Evolutionary conservation across 2,329 filamentous ascomycete species (phyloP), one percentile per base, ranked within the genome.

Genomic region (Onygena corvina): DNA sequence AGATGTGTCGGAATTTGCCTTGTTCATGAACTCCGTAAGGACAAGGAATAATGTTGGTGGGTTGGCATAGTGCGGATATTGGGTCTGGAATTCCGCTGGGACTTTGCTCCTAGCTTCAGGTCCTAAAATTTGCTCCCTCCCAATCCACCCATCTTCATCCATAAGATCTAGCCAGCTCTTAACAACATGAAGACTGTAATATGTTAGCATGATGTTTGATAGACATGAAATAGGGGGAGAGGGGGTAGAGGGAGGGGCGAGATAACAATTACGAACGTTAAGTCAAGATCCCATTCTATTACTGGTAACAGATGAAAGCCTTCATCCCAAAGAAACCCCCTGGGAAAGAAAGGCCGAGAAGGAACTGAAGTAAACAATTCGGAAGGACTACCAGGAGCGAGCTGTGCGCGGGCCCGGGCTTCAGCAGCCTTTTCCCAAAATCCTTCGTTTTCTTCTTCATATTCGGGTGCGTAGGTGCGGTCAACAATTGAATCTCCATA

Each of bases 101-200:
- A 98, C 92, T 68, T 95, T 96, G 75, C 84, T 94, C 54, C 90
- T 81, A 42, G 92, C 92, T 69, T 98, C 92, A 2, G 77, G 68
- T 1, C 92, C 92, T 1, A 98, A 77, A 52, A 98, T 96, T 68
- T 95, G 89, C 70, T 98, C 92, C 47, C 92, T 83, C 2, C 83
- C 86, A 62, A 98, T 96, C 92, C 92, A 98, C 48, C 92, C 92
- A 64, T 96, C 88, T 12, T 92, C 84, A 57, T 98, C 92, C 78
- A 96, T 94, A 14, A 94, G 77, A 55, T 83, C 87, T 70, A 93
- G 93, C 92, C 92, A 98, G 67, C 86, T 94, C 69, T 84, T 86
- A 54, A 96, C 77, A 56, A 98, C 87, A 54, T 95, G 87, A 46
- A 81, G 72, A 0, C 71, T 76, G 33, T 18, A 11, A 5, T 3